These are phyloP conservation scores for Paxillus involutus DNA, from an alignment of 768 basidiomycete species.

Conservation along the genomic window DNA sequence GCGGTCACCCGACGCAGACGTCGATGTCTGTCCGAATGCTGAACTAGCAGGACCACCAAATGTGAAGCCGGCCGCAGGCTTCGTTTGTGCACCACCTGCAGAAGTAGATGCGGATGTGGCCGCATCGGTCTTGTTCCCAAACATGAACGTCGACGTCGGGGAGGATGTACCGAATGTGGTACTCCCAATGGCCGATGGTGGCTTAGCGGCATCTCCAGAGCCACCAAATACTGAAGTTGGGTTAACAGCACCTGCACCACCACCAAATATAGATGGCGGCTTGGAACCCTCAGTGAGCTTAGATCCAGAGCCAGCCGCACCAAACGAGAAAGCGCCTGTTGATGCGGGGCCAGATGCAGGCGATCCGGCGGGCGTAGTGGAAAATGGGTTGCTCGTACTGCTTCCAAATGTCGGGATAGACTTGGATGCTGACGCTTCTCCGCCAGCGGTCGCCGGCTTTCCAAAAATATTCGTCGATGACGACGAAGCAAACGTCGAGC, in stretches of 20 bases:
- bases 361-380: conserved; percentile 16
- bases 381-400: conserved; percentile 13
- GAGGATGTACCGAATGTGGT: conserved; percentile 5
- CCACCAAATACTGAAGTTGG: conserved; percentile 4
- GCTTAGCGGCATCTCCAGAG: conserved; percentile 2
- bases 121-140: conserved; percentile 17
- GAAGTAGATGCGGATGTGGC: conserved; percentile 1
- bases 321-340: conserved; percentile 17
- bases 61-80: conserved; percentile 26
- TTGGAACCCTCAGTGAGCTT: conserved; percentile 17
- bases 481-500: conserved; percentile 14
- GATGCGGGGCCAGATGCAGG: conserved; percentile 11
- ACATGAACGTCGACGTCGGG: conserved; percentile 11
- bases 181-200: conserved; percentile 1
- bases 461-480: conserved; percentile 14
- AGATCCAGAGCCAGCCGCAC: conserved; percentile 12
- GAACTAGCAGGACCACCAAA: conserved; percentile 15
- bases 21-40: conserved; percentile 9
- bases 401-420: conserved; percentile 11
- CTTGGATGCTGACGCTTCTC: conserved; percentile 24
- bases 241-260: background rate
- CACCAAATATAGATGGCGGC: conserved; percentile 16
- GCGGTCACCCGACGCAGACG: conserved; percentile 1
- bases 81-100: conserved; percentile 18
- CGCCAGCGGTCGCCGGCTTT: conserved; percentile 10